Percentiles rank a stretch among this genome's conserved stretches.
Evolutionary conservation across 495 filamentous ascomycete genomes (phyloP).

Genomic region (Cercophora samala): DNA sequence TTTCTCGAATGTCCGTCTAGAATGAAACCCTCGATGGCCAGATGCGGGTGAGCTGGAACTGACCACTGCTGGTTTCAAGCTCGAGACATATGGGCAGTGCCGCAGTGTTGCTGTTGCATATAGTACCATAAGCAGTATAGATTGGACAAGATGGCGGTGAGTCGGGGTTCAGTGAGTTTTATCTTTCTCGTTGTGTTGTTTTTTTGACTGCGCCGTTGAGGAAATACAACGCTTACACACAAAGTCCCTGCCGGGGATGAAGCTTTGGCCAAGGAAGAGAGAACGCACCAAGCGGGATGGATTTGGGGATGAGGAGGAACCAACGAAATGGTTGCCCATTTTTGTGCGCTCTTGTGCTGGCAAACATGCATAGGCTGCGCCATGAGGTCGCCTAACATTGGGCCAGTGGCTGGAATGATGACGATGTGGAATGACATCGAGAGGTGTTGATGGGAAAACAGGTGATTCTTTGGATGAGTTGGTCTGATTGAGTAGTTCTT

Average conservation of each 20-base stretch:
- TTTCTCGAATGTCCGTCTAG: not conserved
- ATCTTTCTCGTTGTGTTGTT: not conserved
- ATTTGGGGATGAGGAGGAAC: not conserved
- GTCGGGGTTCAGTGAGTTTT: not conserved
- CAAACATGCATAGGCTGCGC: constrained; percentile 1
- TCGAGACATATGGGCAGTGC: not conserved
- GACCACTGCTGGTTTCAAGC: not conserved
- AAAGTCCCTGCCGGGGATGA: not conserved
- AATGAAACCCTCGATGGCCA: not conserved
- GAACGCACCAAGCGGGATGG: not conserved
- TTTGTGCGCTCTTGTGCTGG: not conserved
- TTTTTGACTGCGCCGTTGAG: not conserved
- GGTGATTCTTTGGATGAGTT: not conserved
- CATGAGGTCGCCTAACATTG: not conserved
- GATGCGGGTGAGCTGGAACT: not conserved
- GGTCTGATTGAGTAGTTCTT: not conserved
- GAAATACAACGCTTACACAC: not conserved
- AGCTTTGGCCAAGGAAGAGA: not conserved
- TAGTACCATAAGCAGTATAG: not conserved
- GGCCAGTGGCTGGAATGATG: not conserved
- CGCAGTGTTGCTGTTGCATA: not conserved
- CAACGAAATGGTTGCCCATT: not conserved
- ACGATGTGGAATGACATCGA: constrained; percentile 5
- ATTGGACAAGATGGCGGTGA: not conserved
- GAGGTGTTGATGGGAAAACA: constrained; percentile 2